phyloP scores from a whole-genome alignment of 805 yeast species.

The Starmerella bacillaris region DNA sequence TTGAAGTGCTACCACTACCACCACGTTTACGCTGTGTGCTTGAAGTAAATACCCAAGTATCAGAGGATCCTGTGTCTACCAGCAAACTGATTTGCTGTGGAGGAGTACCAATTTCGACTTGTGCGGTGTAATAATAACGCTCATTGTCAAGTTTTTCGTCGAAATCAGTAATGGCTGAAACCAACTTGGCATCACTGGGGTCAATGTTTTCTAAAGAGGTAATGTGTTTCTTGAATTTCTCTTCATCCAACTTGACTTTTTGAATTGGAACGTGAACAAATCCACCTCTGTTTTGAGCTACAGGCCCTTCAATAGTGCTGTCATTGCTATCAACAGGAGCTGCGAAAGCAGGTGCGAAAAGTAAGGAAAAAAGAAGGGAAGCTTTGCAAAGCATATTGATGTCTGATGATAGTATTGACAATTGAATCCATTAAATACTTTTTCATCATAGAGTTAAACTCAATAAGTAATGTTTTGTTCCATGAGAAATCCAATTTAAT shows the following conservation, averaged over 20 bases:
- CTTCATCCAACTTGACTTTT: constrained; percentile 6
- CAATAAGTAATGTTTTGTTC: no score
- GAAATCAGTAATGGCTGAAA: constrained; percentile 1
- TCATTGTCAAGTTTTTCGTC: constrained; percentile 20
- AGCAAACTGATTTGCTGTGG: constrained; percentile 37
- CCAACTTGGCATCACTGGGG: neutral
- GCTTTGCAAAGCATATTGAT: no score
- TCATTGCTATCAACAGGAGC: neutral
- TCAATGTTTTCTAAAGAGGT: neutral
- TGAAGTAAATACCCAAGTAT: constrained; percentile 43
- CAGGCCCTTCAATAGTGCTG: neutral
- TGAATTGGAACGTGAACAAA: constrained; percentile 5
- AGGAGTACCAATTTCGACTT: constrained; percentile 37
- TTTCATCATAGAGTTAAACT: no score
- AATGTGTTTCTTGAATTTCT: constrained; percentile 4
- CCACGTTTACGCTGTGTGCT: constrained; percentile 9
- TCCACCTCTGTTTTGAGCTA: no score
- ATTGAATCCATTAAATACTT: no score
- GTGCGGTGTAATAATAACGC: constrained; percentile 22
- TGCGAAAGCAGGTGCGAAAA: no score
- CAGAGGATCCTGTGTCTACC: constrained; percentile 65
- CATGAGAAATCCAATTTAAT: no score
- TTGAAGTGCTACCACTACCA: constrained; percentile 8
- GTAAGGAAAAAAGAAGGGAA: no score
- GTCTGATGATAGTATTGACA: no score